Conservation (phyloP, 208 protist species). For the Leishmania guyanensis region DNA sequence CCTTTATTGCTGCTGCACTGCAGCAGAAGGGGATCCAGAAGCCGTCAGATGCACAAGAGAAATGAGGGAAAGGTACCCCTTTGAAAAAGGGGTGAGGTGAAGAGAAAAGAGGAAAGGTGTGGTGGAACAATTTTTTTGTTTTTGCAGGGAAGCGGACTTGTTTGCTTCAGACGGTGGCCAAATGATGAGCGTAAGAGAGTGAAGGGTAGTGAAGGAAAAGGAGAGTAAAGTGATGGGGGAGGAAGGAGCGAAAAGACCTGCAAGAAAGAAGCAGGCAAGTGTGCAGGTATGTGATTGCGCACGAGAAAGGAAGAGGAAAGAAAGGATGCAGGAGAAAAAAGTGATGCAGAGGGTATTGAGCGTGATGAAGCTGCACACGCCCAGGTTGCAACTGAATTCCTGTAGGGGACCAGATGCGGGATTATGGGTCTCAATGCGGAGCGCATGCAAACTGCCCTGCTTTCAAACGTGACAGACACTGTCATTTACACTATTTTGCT, state of each 20-base stretch:
- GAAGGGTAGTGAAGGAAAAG: background rate
- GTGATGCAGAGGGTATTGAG: background rate
- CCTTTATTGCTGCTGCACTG: background rate
- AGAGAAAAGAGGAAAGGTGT: background rate
- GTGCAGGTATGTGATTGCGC: background rate
- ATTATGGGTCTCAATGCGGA: background rate
- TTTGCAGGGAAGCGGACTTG: background rate
- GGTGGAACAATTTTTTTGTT: background rate
- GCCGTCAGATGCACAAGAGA: background rate
- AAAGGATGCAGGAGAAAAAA: background rate
- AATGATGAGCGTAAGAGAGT: background rate
- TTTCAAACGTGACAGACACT: background rate
- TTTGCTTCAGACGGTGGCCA: background rate
- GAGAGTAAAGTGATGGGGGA: background rate
- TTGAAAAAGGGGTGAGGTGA: background rate
- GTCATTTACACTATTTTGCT: background rate
- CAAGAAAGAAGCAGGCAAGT: constrained; percentile 1
- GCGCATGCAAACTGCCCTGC: background rate
- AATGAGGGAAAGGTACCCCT: background rate
- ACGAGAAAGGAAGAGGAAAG: background rate
- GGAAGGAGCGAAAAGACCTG: background rate
- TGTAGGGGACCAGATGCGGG: background rate
- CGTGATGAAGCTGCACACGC: background rate
- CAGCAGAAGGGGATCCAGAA: background rate
- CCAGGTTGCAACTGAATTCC: background rate